Evolutionary conservation across 179 eudicot species (phyloP).

Genomic region (Beta corolliflora): DNA sequence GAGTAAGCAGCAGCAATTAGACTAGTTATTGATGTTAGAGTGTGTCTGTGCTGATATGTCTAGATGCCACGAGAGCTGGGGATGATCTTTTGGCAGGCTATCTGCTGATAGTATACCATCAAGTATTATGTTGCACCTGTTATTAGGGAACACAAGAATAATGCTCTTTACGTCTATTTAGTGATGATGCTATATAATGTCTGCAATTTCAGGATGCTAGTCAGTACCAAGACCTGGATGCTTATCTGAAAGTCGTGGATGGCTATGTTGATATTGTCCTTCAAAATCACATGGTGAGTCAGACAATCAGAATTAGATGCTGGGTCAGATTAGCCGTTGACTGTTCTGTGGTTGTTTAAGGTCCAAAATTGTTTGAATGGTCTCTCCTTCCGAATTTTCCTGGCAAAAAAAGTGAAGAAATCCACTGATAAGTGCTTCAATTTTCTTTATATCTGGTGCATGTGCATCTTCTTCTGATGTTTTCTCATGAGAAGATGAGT

Average conservation of each 20-base stretch:
- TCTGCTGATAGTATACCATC: not conserved
- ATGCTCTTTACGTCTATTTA: not conserved
- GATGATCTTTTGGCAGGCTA: not conserved
- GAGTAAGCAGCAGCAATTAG: not conserved
- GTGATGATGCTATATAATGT: not conserved
- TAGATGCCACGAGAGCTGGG: not conserved
- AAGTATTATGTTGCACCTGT: not conserved
- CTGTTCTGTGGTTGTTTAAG: not conserved
- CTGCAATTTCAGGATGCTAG: conserved; percentile 52
- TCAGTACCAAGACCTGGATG: conserved; percentile 44
- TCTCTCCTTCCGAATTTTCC: not conserved
- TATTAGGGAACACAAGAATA: not conserved
- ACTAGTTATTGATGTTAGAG: not conserved
- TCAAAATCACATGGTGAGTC: conserved; percentile 69
- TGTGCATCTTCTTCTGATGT: not conserved
- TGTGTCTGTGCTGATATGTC: not conserved
- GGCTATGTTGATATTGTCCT: conserved; percentile 65
- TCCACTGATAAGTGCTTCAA: not conserved
- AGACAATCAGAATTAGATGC: conserved; percentile 30
- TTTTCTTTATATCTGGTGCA: not conserved
- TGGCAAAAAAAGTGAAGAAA: not conserved
- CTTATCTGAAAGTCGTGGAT: conserved; percentile 61
- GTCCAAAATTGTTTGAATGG: not conserved
- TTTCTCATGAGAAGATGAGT: not conserved
- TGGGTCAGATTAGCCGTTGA: conserved; percentile 34